phyloP scores from a whole-genome alignment of 352 stramenopile species.

The Phytophthora capsici region DNA sequence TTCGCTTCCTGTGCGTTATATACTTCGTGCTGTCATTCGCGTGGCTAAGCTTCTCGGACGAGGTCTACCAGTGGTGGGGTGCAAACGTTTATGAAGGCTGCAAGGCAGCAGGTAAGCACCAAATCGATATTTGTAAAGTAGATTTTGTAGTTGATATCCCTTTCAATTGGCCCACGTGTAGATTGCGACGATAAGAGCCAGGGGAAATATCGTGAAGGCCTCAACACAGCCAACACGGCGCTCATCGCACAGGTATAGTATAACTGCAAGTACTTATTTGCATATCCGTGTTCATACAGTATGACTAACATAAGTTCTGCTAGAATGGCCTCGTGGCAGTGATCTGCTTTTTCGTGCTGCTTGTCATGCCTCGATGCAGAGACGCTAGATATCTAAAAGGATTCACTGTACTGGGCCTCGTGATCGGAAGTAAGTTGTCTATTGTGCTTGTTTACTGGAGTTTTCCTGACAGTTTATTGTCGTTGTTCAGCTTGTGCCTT shows the following conservation, averaged over 20 bases:
- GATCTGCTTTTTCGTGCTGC: conserved; percentile 62
- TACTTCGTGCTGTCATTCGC: conserved; percentile 81
- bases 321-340: conserved; percentile 69
- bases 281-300: too few relatives aligned
- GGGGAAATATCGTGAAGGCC: conserved; percentile 52
- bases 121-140: background rate
- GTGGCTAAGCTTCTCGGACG: conserved; percentile 76
- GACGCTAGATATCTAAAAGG: conserved; percentile 60
- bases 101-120: conserved; percentile 45
- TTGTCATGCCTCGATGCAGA: conserved; percentile 57
- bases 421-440: conserved; percentile 51
- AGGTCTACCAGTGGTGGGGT: conserved; percentile 80
- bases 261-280: too few relatives aligned
- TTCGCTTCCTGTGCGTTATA: conserved; percentile 72
- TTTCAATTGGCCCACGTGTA: conserved; percentile 21
- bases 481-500: conserved; percentile 48
- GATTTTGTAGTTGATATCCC: background rate
- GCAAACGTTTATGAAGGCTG: conserved; percentile 73
- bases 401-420: conserved; percentile 50
- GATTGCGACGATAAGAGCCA: conserved; percentile 45
- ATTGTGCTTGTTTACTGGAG: background rate
- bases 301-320: background rate
- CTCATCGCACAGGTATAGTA: conserved; percentile 54
- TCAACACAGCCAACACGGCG: conserved; percentile 67
- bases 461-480: background rate